Conservation (phyloP, 164 flowering plant genomes). For the Umbilicus rupestris region DNA sequence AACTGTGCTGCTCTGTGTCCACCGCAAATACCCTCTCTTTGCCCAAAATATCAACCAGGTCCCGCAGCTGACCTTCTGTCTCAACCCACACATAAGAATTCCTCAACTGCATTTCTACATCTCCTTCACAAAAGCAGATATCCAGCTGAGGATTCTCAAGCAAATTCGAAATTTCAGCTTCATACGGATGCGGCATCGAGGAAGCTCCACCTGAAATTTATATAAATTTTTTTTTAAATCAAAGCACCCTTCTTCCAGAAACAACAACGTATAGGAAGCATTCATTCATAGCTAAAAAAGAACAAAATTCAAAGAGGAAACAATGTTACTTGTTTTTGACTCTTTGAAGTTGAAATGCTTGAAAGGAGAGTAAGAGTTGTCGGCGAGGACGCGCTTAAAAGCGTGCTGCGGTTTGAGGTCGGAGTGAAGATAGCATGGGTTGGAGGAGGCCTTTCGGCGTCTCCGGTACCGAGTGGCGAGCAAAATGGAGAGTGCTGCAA, state of each 20-base stretch:
- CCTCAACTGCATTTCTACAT: slow-evolving; percentile 21
- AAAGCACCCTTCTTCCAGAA: neutral
- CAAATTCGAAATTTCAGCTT: slow-evolving; percentile 29
- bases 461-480: slow-evolving; percentile 17
- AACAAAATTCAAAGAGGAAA: neutral
- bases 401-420: slow-evolving; percentile 44
- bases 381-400: slow-evolving; percentile 62
- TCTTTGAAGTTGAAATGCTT: slow-evolving; percentile 38
- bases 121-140: slow-evolving; percentile 10
- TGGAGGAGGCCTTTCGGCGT: slow-evolving; percentile 18
- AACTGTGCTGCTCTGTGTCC: slow-evolving; percentile 91
- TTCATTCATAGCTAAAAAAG: too few relatives aligned
- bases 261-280: too few relatives aligned
- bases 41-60: slow-evolving; percentile 50
- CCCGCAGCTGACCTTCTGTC: slow-evolving; percentile 40
- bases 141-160: slow-evolving; percentile 25
- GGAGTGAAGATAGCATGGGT: slow-evolving; percentile 33
- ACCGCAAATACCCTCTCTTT: slow-evolving; percentile 62
- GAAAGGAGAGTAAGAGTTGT: slow-evolving; percentile 63
- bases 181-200: slow-evolving; percentile 38
- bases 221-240: neutral
- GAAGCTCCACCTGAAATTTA: neutral
- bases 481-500: slow-evolving; percentile 27
- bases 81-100: slow-evolving; percentile 62
- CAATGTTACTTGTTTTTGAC: slow-evolving; percentile 10